Base-by-base conservation (phyloP, 176 grass and related monocot species). In the Oryza punctata region DNA sequence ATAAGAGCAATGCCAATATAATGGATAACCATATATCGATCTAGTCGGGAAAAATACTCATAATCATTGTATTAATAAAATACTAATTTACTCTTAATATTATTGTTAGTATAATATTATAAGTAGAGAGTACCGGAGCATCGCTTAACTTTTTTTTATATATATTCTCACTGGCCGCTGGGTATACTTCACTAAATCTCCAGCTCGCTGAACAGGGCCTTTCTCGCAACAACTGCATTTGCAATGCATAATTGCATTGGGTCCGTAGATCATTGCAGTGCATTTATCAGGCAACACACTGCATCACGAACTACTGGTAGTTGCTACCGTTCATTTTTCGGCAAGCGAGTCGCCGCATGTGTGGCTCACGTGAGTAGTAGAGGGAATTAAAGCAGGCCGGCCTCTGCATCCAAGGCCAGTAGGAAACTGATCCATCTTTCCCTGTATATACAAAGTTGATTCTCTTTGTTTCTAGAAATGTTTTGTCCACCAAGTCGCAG, bases 281-380 rank as follows among this genome's bases (percentile, higher is more conserved):
- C 33, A 45, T 68, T 47, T n/a, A 23, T 29, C n/a, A 67, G 5
- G 16, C 14, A 50, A 15, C 14, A 24, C 64, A 38, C 78, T 78
- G 57, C 44, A 25, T 82, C 32, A 24, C 59, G 72, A 86, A 78
- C 67, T n/a, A 38, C 67, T 49, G 1, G 60, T 67, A 0, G 78
- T 77, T 85, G 79, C 59, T 59, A 46, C 76, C 29, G 49, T 16
- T 75, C 64, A 21, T 71, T 81, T 75, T 40, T 85, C 14, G 87
- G 87, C 82, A 85, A 43, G 5, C 67, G 83, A 67, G 79, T 82
- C 35, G 73, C 79, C 46, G 27, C 88, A 86, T 79, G 88, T 82
- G 79, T 63, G 12, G 30, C 2, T 38, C 84, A 78, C 67, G 79
- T 71, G 73, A 63, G 79, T 71, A 35, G 3, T n/a, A 65, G 69